Percentiles rank a stretch among this genome's conserved stretches.
These are phyloP conservation scores for Neurospora sp. DNA, from an alignment of 495 filamentous ascomycete species.

Conservation along the genomic window DNA sequence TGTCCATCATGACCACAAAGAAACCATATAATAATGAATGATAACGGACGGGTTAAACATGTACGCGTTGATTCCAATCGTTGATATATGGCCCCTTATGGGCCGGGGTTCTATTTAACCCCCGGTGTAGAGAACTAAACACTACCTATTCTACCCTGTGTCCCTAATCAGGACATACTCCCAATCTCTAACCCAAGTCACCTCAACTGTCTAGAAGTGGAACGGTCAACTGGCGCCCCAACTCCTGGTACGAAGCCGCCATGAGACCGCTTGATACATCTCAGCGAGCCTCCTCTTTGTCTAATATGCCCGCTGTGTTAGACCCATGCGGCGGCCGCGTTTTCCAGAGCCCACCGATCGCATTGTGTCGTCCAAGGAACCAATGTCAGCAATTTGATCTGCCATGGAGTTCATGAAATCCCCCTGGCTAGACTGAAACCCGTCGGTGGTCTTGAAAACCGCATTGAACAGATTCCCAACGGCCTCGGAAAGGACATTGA, in stretches of 20 bases:
- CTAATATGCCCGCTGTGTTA: background rate
- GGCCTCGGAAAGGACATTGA: conserved; percentile 63
- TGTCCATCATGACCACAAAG: background rate
- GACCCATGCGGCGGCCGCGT: background rate
- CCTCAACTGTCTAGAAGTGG: background rate
- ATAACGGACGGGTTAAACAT: background rate
- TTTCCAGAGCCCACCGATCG: background rate
- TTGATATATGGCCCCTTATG: background rate
- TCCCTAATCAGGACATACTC: background rate
- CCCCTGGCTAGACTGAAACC: conserved; percentile 33
- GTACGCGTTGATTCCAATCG: background rate
- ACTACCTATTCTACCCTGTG: background rate
- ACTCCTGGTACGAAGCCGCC: background rate
- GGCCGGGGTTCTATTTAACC: background rate
- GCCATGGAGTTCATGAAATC: background rate
- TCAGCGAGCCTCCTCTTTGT: background rate
- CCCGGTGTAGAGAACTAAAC: background rate
- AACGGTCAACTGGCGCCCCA: background rate
- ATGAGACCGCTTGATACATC: background rate
- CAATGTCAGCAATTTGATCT: background rate
- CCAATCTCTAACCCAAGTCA: background rate
- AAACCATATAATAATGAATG: background rate
- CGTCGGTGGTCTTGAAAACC: conserved; percentile 63
- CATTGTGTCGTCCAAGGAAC: background rate
- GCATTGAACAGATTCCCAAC: conserved; percentile 54